Evolutionary conservation across 1,284 basidiomycete species (phyloP).

Genomic region (Papiliotrema laurentii): DNA sequence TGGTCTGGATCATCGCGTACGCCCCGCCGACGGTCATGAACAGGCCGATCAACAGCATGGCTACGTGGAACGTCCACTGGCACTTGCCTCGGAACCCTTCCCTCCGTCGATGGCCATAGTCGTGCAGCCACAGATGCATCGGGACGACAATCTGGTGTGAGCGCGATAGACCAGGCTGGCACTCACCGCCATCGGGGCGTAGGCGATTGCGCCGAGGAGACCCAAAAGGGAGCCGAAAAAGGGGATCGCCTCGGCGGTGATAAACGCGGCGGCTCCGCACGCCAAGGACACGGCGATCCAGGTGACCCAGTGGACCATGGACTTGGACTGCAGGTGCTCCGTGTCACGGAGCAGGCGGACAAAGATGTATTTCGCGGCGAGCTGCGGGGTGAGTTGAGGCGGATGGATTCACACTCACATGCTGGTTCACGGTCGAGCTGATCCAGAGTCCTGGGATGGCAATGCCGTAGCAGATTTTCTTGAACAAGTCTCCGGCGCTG

Average conservation of each 20-base stretch:
- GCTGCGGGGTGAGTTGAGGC: constrained; percentile 8
- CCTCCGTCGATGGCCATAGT: constrained; percentile 11
- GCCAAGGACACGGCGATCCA: constrained; percentile 51
- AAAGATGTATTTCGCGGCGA: constrained; percentile 48
- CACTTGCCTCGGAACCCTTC: constrained; percentile 12
- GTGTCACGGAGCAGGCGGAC: constrained; percentile 58
- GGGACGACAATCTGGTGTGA: constrained; percentile 17
- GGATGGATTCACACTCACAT: constrained; percentile 26
- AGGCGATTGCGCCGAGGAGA: constrained; percentile 19
- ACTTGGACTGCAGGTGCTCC: constrained; percentile 58
- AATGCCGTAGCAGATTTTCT: constrained; percentile 39
- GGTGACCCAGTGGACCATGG: constrained; percentile 55
- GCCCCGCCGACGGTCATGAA: constrained; percentile 34
- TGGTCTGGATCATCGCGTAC: constrained; percentile 22
- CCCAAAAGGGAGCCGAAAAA: constrained; percentile 18
- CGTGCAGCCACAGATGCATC: constrained; percentile 32
- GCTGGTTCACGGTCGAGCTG: constrained; percentile 27
- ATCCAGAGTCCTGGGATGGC: constrained; percentile 37
- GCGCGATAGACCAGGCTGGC: background rate
- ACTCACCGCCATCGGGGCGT: constrained; percentile 18
- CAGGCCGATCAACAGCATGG: constrained; percentile 28
- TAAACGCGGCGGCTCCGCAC: constrained; percentile 7
- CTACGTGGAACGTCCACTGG: constrained; percentile 21
- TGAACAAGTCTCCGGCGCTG: constrained; percentile 44
- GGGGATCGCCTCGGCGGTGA: constrained; percentile 18